Base-by-base conservation (phyloP, 2,329 filamentous ascomycete genomes). In the Pestalotiopsis sp. region DNA sequence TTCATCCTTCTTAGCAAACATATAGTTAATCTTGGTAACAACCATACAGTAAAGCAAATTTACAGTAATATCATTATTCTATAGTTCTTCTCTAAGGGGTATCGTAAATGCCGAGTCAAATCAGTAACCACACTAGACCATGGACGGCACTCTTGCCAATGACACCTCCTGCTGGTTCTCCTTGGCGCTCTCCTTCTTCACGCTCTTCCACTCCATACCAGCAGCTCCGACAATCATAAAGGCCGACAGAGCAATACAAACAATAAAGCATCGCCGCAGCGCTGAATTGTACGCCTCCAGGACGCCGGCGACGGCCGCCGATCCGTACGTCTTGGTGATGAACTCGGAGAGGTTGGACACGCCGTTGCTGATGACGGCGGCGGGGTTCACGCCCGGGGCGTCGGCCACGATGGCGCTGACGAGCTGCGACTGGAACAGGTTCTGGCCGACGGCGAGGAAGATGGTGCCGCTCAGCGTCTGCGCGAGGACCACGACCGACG, bases 51-150 rank as follows among this genome's bases (percentile, higher is more conserved):
- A 0, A 36, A 36, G 31, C 7, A 36, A 36, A 3, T 36, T 36
- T 2, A 9, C 9, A 36, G 31, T 36, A 36, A 36, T 2, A 36
- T 36, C 31, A 36, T 36, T 36, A 36, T 36, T 36, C 31, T 36
- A 36, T 36, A 36, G 31, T 2, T 36, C 2, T 36, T 36, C 31
- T 36, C 31, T 36, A 36, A 36, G 31, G 31, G 31, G 7, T 36
- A 36, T 36, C 9, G 6, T 0, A 36, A 36, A 36, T 36, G 31
- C 31, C 31, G 31, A 36, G 31, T 36, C 31, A 36, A 36, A 36
- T 9, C 7, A 36, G 31, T 36, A 36, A 9, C 90, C 68, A 87
- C 77, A 62, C 90, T 52, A 52, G 23, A 52, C 45, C 17, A 52
- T n/a, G 14, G 45, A 52, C 9, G 45, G 11, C 11, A 52, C 20